phyloP scores from a whole-genome alignment of 148 eudicot species.

The Arbutus unedo region DNA sequence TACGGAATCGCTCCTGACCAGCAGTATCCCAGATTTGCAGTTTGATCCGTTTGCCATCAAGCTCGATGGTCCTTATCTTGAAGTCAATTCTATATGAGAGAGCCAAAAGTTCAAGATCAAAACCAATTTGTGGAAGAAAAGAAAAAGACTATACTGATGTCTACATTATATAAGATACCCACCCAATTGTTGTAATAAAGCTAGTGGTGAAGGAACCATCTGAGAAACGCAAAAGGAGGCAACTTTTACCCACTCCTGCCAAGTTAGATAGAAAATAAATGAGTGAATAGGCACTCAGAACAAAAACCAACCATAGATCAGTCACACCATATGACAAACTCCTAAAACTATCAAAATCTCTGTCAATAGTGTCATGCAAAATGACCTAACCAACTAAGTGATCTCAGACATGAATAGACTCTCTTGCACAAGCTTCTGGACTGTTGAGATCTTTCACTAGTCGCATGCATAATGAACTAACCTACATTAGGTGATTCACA shows the following conservation, averaged over 20 bases:
- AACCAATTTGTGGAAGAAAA: constrained; percentile 1
- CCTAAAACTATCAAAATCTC: neutral
- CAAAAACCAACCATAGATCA: neutral
- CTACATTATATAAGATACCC: constrained; percentile 3
- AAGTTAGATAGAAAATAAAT: neutral
- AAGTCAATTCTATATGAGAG: constrained; percentile 56
- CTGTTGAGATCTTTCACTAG: neutral
- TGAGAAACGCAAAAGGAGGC: constrained; percentile 52
- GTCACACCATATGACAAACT: neutral
- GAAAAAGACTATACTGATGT: neutral
- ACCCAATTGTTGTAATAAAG: constrained; percentile 80
- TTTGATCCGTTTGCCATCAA: constrained; percentile 73
- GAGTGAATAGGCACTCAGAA: neutral
- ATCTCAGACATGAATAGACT: neutral
- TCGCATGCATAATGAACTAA: neutral
- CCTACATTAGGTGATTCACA: neutral
- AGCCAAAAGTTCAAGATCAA: constrained; percentile 10
- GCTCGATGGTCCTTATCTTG: constrained; percentile 77
- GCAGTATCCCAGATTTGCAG: constrained; percentile 89
- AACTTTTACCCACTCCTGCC: constrained; percentile 61
- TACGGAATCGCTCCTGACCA: constrained; percentile 80
- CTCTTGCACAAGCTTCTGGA: neutral
- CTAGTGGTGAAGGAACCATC: constrained; percentile 61
- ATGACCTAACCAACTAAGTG: neutral
- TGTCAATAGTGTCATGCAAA: neutral